Percentiles rank a stretch among this genome's conserved stretches.
Evolutionary conservation across 495 filamentous ascomycete genomes (phyloP).

Genomic region (Neurospora cerealis): DNA sequence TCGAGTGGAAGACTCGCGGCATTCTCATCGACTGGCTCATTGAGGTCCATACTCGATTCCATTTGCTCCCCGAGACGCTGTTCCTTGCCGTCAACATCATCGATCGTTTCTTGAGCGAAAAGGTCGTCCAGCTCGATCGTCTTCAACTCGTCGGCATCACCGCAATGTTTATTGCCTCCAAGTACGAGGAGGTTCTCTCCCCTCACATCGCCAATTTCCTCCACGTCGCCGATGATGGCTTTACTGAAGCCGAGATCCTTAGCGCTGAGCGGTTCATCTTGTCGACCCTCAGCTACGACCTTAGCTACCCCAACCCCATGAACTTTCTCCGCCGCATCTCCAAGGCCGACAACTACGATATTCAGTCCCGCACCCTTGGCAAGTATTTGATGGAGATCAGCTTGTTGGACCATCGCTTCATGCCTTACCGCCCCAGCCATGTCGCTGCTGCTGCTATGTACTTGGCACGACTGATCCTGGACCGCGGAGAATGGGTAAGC

Average conservation of each 20-base stretch:
- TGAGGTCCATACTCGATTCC: slow-evolving; percentile 95
- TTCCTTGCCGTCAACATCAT: slow-evolving; percentile 98
- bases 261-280: slow-evolving; percentile 92
- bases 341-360: slow-evolving; percentile 97
- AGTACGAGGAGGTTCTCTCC: slow-evolving; percentile 96
- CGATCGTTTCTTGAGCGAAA: slow-evolving; percentile 88
- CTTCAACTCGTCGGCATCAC: slow-evolving; percentile 94
- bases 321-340: slow-evolving; percentile 98
- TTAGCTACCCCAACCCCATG: slow-evolving; percentile 99
- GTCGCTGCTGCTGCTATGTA: slow-evolving; percentile 93
- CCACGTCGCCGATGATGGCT: slow-evolving; percentile 93
- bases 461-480: slow-evolving; percentile 77
- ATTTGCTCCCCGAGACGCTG: slow-evolving; percentile 91
- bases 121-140: slow-evolving; percentile 88
- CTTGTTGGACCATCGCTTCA: slow-evolving; percentile 85
- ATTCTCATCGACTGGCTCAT: slow-evolving; percentile 98
- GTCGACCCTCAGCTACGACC: slow-evolving; percentile 83
- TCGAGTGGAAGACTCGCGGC: slow-evolving; percentile 97
- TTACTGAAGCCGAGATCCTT: slow-evolving; percentile 92
- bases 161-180: slow-evolving; percentile 98
- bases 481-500: slow-evolving; percentile 82
- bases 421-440: slow-evolving; percentile 77
- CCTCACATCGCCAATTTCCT: slow-evolving; percentile 95
- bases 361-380: slow-evolving; percentile 89
- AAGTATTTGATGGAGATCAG: slow-evolving; percentile 99